phyloP scores from a whole-genome alignment of 2,329 filamentous ascomycete species.

The Pseudogymnoascus sp. region DNA sequence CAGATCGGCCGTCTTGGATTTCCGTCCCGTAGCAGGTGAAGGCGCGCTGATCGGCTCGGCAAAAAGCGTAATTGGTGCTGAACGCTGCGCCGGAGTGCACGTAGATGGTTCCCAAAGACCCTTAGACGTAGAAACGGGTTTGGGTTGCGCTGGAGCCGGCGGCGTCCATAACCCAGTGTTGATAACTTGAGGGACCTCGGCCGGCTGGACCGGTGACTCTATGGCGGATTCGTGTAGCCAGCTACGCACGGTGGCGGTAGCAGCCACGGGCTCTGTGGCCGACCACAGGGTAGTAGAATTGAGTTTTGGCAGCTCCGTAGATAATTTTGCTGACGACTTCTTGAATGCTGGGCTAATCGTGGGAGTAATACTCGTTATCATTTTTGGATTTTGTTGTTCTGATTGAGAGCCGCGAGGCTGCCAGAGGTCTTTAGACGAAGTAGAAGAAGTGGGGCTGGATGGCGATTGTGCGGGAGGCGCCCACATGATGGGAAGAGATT shows the following conservation, averaged over 20 bases:
- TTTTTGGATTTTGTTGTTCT: slow-evolving; percentile 4
- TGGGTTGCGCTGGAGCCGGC: not conserved
- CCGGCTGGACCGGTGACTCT: not conserved
- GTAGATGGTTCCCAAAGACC: not conserved
- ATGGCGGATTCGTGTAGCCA: not conserved
- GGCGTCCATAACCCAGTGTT: not conserved
- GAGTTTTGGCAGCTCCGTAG: not conserved
- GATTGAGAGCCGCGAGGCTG: not conserved
- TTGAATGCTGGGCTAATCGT: not conserved
- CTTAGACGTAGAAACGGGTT: not conserved
- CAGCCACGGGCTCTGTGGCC: not conserved
- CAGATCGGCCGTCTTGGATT: not conserved
- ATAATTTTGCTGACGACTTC: not conserved
- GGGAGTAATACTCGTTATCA: not conserved
- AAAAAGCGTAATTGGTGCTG: not conserved
- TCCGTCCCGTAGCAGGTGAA: not conserved
- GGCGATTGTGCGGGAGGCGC: not conserved
- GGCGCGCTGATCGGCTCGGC: not conserved
- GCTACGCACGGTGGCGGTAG: not conserved
- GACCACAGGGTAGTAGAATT: not conserved
- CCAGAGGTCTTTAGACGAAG: not conserved
- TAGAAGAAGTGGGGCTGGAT: slow-evolving; percentile 4
- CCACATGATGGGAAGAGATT: slow-evolving; percentile 7
- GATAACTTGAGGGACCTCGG: not conserved
- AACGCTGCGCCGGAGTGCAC: not conserved